phyloP scores from a whole-genome alignment of 352 stramenopile species.

The Phytopythium chamaehyphon region DNA sequence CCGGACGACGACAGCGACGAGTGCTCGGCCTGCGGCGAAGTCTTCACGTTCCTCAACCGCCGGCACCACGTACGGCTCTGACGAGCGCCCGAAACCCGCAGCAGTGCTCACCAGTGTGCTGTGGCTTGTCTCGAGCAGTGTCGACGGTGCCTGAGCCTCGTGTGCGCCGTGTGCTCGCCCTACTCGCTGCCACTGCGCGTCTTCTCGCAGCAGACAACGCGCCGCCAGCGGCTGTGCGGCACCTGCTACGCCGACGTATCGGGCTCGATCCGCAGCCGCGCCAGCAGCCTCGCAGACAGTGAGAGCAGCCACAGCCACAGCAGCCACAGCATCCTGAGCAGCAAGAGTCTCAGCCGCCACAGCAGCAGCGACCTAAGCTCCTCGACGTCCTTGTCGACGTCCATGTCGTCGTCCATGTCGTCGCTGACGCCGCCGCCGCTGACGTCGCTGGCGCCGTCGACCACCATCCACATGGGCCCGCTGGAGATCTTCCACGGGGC shows the following conservation, averaged over 20 bases:
- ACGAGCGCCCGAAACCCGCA: background rate
- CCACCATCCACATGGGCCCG: conserved; percentile 39
- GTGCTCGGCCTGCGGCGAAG: conserved; percentile 52
- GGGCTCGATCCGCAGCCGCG: conserved; percentile 7
- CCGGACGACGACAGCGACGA: conserved; percentile 53
- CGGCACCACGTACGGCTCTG: conserved; percentile 57
- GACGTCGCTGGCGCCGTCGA: conserved; percentile 10
- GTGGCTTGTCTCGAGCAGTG: conserved; percentile 24
- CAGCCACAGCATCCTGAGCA: conserved; percentile 9
- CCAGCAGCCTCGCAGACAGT: conserved; percentile 8
- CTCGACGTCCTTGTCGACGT: background rate
- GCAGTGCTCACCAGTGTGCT: background rate
- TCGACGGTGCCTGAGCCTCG: conserved; percentile 53
- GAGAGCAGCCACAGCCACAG: conserved; percentile 7
- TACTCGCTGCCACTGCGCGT: conserved; percentile 43
- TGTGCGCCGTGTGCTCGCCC: conserved; percentile 63
- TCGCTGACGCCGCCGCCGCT: background rate
- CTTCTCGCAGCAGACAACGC: conserved; percentile 35
- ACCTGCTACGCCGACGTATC: conserved; percentile 29
- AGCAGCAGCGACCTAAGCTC: conserved; percentile 8
- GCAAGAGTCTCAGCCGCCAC: background rate
- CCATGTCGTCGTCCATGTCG: background rate
- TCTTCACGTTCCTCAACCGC: conserved; percentile 70
- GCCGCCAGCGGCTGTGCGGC: conserved; percentile 46
- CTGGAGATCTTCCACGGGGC: conserved; percentile 52